Evolutionary conservation across 371 early-diverging fungal species (phyloP).

Genomic region (Haplosporangium sp.): DNA sequence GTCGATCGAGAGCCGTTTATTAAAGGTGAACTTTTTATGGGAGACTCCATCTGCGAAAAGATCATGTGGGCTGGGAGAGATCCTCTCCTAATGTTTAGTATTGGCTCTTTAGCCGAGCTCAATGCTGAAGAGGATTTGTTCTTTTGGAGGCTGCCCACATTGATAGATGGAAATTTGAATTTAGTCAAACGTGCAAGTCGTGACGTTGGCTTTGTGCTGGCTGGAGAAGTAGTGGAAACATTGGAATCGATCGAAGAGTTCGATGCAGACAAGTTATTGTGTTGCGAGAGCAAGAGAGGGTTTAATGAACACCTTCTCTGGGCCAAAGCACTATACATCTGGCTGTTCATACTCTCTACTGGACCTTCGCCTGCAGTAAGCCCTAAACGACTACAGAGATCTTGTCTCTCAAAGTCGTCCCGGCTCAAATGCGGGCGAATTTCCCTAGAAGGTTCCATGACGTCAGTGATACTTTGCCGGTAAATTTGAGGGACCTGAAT

Average conservation of each 20-base stretch:
- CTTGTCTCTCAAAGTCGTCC: conserved; percentile 10
- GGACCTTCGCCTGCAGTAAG: conserved; percentile 10
- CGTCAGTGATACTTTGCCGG: conserved; percentile 2
- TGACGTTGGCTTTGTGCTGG: conserved; percentile 5
- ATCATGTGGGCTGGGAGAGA: conserved; percentile 10
- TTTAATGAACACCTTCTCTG: conserved; percentile 3
- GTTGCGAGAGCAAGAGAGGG: background rate
- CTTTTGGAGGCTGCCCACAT: conserved; percentile 28
- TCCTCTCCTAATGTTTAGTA: conserved; percentile 1
- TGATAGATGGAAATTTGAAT: conserved; percentile 47
- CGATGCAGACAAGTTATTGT: background rate
- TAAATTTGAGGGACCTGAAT: background rate
- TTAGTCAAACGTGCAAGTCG: conserved; percentile 27
- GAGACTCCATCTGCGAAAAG: background rate
- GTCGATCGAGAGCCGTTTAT: conserved; percentile 15
- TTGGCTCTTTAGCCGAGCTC: background rate
- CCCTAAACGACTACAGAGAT: conserved; percentile 12
- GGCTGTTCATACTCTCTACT: conserved; percentile 1
- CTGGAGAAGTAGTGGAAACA: background rate
- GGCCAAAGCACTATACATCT: background rate
- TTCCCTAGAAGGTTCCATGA: conserved; percentile 15
- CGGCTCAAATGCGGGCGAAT: conserved; percentile 18
- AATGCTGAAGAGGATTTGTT: conserved; percentile 9
- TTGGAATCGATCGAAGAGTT: conserved; percentile 9
- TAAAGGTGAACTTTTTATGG: background rate